phyloP scores from a whole-genome alignment of 768 basidiomycete genomes.

The Boletus rubropictus region DNA sequence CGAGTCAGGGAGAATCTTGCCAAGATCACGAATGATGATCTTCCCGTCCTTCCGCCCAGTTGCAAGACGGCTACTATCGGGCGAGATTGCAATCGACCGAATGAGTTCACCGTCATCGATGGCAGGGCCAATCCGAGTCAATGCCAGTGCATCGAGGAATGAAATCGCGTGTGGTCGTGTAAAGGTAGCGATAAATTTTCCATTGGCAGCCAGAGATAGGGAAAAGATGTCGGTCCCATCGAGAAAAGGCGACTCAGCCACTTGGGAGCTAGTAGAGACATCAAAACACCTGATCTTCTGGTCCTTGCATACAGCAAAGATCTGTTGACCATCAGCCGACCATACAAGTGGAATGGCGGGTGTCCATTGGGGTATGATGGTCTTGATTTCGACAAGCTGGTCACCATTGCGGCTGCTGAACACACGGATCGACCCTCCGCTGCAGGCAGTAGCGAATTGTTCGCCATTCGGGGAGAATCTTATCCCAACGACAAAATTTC shows the following conservation, averaged over 20 bases:
- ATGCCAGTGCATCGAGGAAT: background rate
- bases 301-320: background rate
- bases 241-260: background rate
- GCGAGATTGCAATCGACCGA: background rate
- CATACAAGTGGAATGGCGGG: background rate
- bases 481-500: background rate
- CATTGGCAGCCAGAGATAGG: background rate
- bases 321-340: background rate
- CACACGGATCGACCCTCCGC: fast-evolving
- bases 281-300: background rate
- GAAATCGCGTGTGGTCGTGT: background rate
- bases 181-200: background rate
- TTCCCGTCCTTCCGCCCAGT: background rate
- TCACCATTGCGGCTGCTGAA: background rate
- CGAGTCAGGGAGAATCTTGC: background rate
- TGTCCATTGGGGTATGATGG: background rate
- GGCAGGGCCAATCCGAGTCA: background rate
- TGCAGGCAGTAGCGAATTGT: background rate
- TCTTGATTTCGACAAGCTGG: background rate
- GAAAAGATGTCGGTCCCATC: background rate
- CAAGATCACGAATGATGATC: background rate
- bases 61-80: background rate
- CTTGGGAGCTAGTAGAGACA: background rate
- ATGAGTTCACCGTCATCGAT: background rate
- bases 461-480: background rate